Evolutionary conservation across 1,284 basidiomycete species (phyloP).

Genomic region (Cutaneotrichosporon mucoides): DNA sequence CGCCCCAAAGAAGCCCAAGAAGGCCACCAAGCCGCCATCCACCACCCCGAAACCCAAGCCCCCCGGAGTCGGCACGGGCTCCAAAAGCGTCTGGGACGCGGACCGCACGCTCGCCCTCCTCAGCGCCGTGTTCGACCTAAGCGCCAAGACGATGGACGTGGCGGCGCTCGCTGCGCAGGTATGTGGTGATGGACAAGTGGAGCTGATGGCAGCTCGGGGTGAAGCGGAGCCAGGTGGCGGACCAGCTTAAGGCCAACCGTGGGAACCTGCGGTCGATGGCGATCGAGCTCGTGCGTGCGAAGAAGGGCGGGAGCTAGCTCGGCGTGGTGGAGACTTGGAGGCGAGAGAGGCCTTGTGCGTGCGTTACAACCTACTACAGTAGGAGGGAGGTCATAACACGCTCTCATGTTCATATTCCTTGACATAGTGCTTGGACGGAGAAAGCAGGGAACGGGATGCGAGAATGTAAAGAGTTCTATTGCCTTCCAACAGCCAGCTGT

Average conservation of each 20-base stretch:
- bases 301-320: background rate
- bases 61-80: background rate
- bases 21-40: background rate
- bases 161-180: background rate
- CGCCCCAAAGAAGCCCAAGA: background rate
- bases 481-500: too few relatives aligned
- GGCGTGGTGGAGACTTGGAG: background rate
- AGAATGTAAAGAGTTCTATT: too few relatives aligned
- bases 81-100: background rate
- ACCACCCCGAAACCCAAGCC: background rate
- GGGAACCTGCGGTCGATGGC: constrained; percentile 3
- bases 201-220: constrained; percentile 10
- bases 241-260: constrained; percentile 14
- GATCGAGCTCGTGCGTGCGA: constrained; percentile 1
- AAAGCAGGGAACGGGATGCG: too few relatives aligned
- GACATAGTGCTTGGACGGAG: too few relatives aligned
- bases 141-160: background rate
- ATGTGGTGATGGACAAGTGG: background rate
- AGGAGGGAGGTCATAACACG: too few relatives aligned
- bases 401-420: too few relatives aligned
- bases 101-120: background rate
- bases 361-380: too few relatives aligned
- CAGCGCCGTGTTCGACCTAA: background rate
- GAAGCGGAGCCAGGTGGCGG: constrained; percentile 1
- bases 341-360: too few relatives aligned